Evolutionary conservation across 257 asterid species (phyloP), one percentile per base, ranked within the genome.

Genomic region (Misopates orontium): DNA sequence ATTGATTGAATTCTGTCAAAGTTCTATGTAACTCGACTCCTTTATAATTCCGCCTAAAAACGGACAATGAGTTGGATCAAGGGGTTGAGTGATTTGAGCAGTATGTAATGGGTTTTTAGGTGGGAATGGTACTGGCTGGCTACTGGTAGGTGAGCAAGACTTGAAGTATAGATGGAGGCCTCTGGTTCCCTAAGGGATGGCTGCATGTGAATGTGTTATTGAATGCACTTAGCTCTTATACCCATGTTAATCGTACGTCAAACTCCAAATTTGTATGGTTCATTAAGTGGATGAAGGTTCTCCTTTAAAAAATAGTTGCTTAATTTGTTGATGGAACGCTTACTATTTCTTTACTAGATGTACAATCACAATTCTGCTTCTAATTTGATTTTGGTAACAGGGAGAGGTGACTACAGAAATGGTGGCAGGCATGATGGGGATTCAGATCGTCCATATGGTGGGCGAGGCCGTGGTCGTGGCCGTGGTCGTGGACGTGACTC

Each of bases 341-440:
- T 18, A n/a, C 13, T 32, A 6, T 21, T 36, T n/a, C 42, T 24
- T 28, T 12, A 18, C 24, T 1, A 28, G n/a, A 28, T n/a, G n/a
- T n/a, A n/a, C n/a, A n/a, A n/a, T n/a, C n/a, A n/a, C n/a, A n/a
- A n/a, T n/a, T n/a, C n/a, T n/a, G n/a, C n/a, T n/a, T n/a, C n/a
- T n/a, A 19, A 62, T 31, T 56, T 53, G 54, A 49, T 63, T 64
- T 68, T 77, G 49, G 52, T 67, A 62, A 63, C 80, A 89, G 96
- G 97, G 69, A 85, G 95, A 75, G 85, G 79, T 72, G 97, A 86
- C 72, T 77, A 78, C 78, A 75, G 90, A 74, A 82, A 75, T 69
- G 83, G 91, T 61, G 82, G 74, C 47, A 79, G 73, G 51, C 94
- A 80, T 52, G 84, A 84, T 47, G 82, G 82, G 22, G 77, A 75